Conservation (phyloP, 495 filamentous ascomycete genomes). For the Parachaetomium inaequale region DNA sequence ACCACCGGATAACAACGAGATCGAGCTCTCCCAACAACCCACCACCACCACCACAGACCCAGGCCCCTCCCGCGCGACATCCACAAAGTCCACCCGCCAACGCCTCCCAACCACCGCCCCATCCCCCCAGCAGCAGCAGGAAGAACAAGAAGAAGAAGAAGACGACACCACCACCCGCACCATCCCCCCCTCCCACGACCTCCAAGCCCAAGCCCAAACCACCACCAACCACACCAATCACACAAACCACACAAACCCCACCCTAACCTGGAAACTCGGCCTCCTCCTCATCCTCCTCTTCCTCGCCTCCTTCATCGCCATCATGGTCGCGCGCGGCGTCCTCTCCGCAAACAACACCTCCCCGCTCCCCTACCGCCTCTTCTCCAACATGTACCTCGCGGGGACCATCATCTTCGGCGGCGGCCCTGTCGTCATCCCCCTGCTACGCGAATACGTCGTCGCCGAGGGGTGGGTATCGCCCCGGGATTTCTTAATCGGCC, state of each 20-base stretch:
- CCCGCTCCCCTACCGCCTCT: constrained; percentile 59
- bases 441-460: constrained; percentile 75
- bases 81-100: constrained; percentile 52
- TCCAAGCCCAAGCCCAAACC: not conserved
- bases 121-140: not conserved
- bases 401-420: constrained; percentile 87
- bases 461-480: constrained; percentile 72
- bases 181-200: constrained; percentile 30
- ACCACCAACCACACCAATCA: not conserved
- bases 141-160: not conserved
- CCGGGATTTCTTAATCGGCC: constrained; percentile 76
- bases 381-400: constrained; percentile 77
- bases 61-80: constrained; percentile 24
- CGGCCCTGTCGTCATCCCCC: constrained; percentile 78
- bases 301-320: constrained; percentile 55
- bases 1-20: not conserved
- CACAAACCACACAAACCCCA: constrained; percentile 4
- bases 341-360: constrained; percentile 36
- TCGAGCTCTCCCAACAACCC: not conserved
- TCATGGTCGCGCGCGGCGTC: constrained; percentile 56
- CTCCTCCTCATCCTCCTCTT: constrained; percentile 49
- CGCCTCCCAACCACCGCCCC: constrained; percentile 50
- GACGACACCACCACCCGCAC: constrained; percentile 17
- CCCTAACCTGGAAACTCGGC: constrained; percentile 47
- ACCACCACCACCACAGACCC: too few species aligned